Evolutionary conservation across 306 rosid species (phyloP), one percentile per base, ranked within the genome.

Genomic region (Echinosophora koreensis): DNA sequence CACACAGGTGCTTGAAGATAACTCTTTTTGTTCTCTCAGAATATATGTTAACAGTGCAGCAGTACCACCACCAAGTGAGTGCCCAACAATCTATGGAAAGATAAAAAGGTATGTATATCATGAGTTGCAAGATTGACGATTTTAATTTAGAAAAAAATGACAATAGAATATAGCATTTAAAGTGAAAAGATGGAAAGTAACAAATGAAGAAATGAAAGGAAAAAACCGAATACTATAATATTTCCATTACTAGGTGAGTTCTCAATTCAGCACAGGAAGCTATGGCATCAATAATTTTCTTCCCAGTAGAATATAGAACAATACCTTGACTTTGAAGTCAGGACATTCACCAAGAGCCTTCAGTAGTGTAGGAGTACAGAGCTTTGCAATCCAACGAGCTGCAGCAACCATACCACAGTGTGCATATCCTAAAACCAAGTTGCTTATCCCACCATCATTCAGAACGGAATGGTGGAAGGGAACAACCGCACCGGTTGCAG

Each of bases 331-430:
- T 75, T 77, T 82, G 81, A 87, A 91, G 80, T 91, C 92, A 2
- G 93, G 90, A 84, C 61, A 86, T 80, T 91, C 89, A 66, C 49
- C 77, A 37, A 89, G 83, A 81, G 88, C 96, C 80, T 87, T 80
- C 9, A 84, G 86, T 77, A 91, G 79, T 78, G 76, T 82, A 39
- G 92, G 96, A 77, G 87, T 82, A 84, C 89, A 80, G 34, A 89
- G 89, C 90, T 84, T 91, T 37, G 96, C 91, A 76, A 87, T 91
- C 96, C 96, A 91, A 75, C 93, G 90, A 66, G 92, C 96, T 61
- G 96, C 93, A 84, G 93, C 96, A 66, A 91, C 96, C 96, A 91
- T 91, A 71, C 96, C 96, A 70, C 91, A 91, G 74, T 91, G 96
- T 30, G 96, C 96, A 86, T 91, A 91, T 77, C 97, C 97, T 51